Evolutionary conservation across 768 basidiomycete genomes (phyloP).

Genomic region (Serendipita sp.): DNA sequence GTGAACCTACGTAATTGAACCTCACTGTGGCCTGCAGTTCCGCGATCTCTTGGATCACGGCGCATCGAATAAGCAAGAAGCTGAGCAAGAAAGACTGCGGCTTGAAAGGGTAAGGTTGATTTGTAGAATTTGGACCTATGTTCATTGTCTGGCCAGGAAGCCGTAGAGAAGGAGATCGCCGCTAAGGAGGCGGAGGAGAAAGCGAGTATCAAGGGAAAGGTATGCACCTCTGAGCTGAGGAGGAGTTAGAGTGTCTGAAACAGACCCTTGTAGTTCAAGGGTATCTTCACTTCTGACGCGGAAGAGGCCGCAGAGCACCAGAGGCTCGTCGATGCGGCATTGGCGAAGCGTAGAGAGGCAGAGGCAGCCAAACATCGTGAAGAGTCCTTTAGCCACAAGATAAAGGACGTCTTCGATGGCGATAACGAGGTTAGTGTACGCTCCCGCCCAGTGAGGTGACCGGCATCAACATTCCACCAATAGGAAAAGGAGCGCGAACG

Average conservation of each 20-base stretch:
- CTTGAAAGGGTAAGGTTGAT: background rate
- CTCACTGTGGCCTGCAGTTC: background rate
- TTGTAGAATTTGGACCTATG: background rate
- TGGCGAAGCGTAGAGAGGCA: background rate
- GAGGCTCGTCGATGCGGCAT: background rate
- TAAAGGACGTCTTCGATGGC: background rate
- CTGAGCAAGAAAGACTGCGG: background rate
- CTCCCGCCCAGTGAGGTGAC: background rate
- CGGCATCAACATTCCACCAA: background rate
- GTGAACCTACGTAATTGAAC: background rate
- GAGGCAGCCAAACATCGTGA: background rate
- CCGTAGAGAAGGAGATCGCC: background rate
- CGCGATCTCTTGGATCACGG: background rate
- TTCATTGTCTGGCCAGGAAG: background rate
- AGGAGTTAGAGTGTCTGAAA: background rate
- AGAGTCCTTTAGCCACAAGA: background rate
- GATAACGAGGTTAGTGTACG: background rate
- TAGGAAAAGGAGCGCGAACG: background rate
- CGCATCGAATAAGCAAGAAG: background rate
- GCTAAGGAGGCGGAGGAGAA: constrained; percentile 1
- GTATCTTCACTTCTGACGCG: background rate
- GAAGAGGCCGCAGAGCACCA: background rate
- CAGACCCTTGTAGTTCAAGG: background rate
- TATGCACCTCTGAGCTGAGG: background rate
- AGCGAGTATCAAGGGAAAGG: background rate